Conservation (phyloP, 805 yeast species). For the Metschnikowia sp. region DNA sequence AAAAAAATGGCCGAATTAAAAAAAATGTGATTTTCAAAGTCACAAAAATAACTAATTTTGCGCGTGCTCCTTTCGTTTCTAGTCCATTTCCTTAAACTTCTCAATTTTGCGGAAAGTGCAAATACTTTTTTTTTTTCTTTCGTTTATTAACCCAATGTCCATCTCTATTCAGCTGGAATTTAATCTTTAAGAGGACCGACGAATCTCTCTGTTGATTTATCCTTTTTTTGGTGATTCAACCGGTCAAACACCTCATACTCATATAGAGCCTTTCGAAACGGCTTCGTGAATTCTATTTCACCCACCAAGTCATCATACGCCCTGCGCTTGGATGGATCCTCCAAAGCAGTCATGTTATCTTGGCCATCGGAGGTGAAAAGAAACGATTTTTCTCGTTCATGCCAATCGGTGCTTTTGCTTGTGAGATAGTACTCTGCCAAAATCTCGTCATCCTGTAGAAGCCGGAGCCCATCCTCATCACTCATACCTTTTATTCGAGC, state of each 20-base stretch:
- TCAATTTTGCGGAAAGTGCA: no score
- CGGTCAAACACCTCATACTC: constrained; percentile 11
- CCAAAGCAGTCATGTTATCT: constrained; percentile 1
- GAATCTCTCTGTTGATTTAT: not conserved
- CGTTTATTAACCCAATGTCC: not conserved
- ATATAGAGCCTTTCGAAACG: constrained; percentile 10
- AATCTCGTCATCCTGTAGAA: constrained; percentile 21
- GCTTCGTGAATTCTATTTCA: constrained; percentile 3
- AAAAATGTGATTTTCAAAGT: no score
- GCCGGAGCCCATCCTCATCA: constrained; percentile 22
- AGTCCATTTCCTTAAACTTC: no score
- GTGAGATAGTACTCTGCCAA: constrained; percentile 23
- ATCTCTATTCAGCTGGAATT: not conserved
- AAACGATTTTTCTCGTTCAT: constrained; percentile 17
- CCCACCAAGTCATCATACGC: constrained; percentile 6
- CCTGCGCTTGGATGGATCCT: not conserved
- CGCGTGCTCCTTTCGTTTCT: no score
- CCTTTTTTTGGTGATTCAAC: not conserved
- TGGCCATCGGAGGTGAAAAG: constrained; percentile 16
- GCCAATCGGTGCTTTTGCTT: constrained; percentile 16
- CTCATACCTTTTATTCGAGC: constrained; percentile 19
- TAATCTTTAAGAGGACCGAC: not conserved
- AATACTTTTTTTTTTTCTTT: not conserved
- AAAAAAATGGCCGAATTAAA: no score
- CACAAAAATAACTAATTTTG: no score